Percentiles rank a stretch among this genome's conserved stretches.
Evolutionary conservation across 805 yeast species (phyloP).

Genomic region (Wickerhamiella azymoides): DNA sequence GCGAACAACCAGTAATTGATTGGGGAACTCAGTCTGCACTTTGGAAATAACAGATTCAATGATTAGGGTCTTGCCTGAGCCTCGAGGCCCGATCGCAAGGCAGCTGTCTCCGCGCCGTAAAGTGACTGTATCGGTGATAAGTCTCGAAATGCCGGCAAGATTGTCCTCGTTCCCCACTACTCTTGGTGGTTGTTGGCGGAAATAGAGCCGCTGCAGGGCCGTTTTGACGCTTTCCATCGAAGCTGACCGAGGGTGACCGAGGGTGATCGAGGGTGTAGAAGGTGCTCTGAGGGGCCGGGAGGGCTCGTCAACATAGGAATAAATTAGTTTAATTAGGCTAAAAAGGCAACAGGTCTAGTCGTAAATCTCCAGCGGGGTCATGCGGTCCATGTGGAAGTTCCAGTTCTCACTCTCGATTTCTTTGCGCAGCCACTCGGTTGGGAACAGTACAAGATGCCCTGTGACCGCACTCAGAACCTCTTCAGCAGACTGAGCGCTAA

Average conservation of each 20-base stretch:
- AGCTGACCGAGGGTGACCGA: not conserved
- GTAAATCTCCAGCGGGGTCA: slow-evolving; percentile 91
- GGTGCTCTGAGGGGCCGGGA: too few species aligned
- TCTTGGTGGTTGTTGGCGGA: not conserved
- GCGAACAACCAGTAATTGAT: slow-evolving; percentile 44
- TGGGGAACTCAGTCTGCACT: slow-evolving; percentile 28
- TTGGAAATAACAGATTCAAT: slow-evolving; percentile 42
- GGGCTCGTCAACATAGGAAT: too few species aligned
- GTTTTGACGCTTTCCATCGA: not conserved
- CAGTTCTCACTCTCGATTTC: slow-evolving; percentile 83
- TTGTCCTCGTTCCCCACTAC: not conserved
- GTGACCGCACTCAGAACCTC: slow-evolving; percentile 54
- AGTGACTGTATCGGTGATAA: slow-evolving; percentile 50
- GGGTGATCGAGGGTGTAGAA: too few species aligned
- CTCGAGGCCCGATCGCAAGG: slow-evolving; percentile 65
- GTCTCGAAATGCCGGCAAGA: not conserved
- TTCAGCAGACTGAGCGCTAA: slow-evolving; percentile 66
- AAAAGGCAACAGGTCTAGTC: slow-evolving; percentile 30
- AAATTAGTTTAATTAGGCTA: too few species aligned
- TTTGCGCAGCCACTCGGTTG: slow-evolving; percentile 74
- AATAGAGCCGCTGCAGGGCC: not conserved
- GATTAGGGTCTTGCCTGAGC: slow-evolving; percentile 58
- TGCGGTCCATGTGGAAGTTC: slow-evolving; percentile 86
- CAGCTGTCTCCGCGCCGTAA: slow-evolving; percentile 71
- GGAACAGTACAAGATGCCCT: slow-evolving; percentile 86